Percentiles rank a stretch among this genome's conserved stretches.
These are phyloP conservation scores for Tubosaeta sp. DNA, from an alignment of 768 basidiomycete species.

Conservation along the genomic window DNA sequence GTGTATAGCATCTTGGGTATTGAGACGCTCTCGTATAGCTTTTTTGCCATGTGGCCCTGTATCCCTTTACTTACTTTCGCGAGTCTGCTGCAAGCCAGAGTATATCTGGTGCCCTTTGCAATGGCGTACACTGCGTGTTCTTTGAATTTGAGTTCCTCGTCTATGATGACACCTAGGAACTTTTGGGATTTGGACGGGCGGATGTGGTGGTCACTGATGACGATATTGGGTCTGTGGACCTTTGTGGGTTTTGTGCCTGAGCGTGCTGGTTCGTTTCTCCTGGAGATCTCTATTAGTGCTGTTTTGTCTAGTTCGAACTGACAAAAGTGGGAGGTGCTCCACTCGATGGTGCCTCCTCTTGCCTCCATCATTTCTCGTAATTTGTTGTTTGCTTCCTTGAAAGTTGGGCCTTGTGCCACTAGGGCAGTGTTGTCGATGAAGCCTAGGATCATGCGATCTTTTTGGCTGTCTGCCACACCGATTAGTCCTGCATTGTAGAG, in stretches of 20 bases:
- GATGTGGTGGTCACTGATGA: slow-evolving; percentile 12
- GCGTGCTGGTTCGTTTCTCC: neutral
- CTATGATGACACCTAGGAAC: slow-evolving; percentile 31
- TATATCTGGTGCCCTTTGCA: no score
- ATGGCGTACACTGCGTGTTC: slow-evolving; percentile 11
- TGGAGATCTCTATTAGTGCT: neutral
- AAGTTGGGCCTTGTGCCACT: neutral
- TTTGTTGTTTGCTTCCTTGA: neutral
- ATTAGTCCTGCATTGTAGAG: slow-evolving; percentile 28
- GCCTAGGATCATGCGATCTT: neutral
- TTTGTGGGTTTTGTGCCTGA: no score
- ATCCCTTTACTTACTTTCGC: no score
- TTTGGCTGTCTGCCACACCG: neutral
- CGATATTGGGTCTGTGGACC: no score
- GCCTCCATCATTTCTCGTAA: slow-evolving; percentile 1
- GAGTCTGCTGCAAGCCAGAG: no score
- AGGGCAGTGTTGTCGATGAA: slow-evolving; percentile 6
- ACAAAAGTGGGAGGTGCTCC: no score
- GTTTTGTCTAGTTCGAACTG: slow-evolving; percentile 6
- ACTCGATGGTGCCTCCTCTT: no score
- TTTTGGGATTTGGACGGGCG: slow-evolving; percentile 14
- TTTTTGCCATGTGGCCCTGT: no score
- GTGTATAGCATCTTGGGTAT: no score
- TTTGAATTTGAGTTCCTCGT: slow-evolving; percentile 26
- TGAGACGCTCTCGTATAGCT: no score